Evolutionary conservation across 2,329 filamentous ascomycete species (phyloP).

Genomic region (Proliferodiscus dingleyae): DNA sequence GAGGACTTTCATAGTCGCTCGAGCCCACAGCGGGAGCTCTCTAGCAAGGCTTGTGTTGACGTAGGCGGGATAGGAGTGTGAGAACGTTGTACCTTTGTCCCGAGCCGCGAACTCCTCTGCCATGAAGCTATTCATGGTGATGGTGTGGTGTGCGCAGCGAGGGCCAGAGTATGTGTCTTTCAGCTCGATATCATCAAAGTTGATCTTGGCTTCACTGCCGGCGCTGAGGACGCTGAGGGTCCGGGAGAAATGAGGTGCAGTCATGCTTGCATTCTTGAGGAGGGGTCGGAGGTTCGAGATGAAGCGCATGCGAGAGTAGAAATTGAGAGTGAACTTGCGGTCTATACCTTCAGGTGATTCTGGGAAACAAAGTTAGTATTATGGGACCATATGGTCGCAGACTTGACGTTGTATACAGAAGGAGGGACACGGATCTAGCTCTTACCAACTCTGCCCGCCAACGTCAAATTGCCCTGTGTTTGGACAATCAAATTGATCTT

Average conservation of each 20-base stretch:
- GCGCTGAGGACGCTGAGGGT: slow-evolving; percentile 51
- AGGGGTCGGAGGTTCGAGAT: slow-evolving; percentile 52
- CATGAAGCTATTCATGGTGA: slow-evolving; percentile 41
- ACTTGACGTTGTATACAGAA: neutral
- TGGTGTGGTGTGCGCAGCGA: slow-evolving; percentile 22
- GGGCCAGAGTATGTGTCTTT: slow-evolving; percentile 18
- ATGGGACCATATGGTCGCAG: too few relatives aligned
- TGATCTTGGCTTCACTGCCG: slow-evolving; percentile 47
- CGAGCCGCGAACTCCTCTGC: slow-evolving; percentile 44
- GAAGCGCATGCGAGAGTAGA: slow-evolving; percentile 55
- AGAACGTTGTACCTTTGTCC: slow-evolving; percentile 43
- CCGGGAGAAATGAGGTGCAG: slow-evolving; percentile 43
- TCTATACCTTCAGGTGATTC: slow-evolving; percentile 27
- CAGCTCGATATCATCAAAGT: slow-evolving; percentile 37
- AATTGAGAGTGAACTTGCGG: slow-evolving; percentile 32
- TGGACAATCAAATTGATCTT: slow-evolving; percentile 52
- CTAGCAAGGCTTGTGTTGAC: slow-evolving; percentile 42
- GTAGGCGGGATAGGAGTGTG: slow-evolving; percentile 44
- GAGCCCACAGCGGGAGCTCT: slow-evolving; percentile 22
- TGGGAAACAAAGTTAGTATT: too few relatives aligned
- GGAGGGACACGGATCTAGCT: neutral
- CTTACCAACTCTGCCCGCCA: slow-evolving; percentile 24
- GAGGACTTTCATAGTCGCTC: slow-evolving; percentile 11
- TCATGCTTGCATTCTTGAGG: slow-evolving; percentile 32
- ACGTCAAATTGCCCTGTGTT: slow-evolving; percentile 42